Evolutionary conservation across 106 monocot species (phyloP).

Genomic region (Gastrodia elata): DNA sequence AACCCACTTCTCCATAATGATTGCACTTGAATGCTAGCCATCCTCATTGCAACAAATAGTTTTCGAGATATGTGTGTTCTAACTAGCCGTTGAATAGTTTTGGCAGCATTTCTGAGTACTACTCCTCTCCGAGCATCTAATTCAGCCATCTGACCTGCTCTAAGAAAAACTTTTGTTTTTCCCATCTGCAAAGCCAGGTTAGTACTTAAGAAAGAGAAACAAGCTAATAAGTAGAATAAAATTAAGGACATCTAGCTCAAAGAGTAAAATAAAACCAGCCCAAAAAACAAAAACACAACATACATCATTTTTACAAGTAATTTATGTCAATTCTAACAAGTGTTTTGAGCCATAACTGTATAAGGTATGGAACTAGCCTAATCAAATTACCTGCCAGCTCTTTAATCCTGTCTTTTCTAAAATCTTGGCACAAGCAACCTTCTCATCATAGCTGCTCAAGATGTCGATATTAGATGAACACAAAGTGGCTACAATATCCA

Average conservation of each 20-base stretch:
- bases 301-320: not conserved
- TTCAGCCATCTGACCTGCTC: constrained; percentile 99
- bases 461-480: not conserved
- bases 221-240: not conserved
- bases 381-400: constrained; percentile 70
- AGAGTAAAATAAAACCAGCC: not conserved
- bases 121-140: constrained; percentile 86
- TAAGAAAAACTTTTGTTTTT: constrained; percentile 89
- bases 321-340: not conserved
- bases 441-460: constrained; percentile 76
- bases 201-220: not conserved
- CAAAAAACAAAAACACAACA: not conserved
- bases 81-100: constrained; percentile 75
- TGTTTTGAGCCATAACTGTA: not conserved
- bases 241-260: not conserved
- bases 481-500: not conserved
- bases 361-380: not conserved
- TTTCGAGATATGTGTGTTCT: constrained; percentile 76
- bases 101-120: constrained; percentile 81
- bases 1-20: constrained; percentile 76
- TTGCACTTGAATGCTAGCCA: constrained; percentile 65
- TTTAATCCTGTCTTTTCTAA: constrained; percentile 77
- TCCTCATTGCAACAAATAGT: constrained; percentile 54
- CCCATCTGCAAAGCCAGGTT: constrained; percentile 61
- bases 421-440: constrained; percentile 78